Percentiles rank a stretch among this genome's conserved stretches.
Conservation (phyloP, 2,329 filamentous ascomycete species). For the Aspergillus sp. region DNA sequence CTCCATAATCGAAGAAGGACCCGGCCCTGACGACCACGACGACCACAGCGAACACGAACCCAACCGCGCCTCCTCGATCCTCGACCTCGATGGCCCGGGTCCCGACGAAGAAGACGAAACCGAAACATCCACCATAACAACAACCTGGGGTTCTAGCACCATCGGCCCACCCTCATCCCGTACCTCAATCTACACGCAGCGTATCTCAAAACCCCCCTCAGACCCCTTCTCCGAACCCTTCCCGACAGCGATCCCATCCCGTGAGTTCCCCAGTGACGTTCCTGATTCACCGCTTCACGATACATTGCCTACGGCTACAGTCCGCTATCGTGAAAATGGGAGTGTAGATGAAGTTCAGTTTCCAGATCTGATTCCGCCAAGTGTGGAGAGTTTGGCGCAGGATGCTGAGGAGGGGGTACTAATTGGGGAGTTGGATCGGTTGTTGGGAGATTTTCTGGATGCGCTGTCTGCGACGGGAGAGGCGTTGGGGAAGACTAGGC, state of each 20-base stretch:
- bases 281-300: slow-evolving; percentile 13
- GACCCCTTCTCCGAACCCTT: slow-evolving; percentile 15
- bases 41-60: slow-evolving; percentile 29
- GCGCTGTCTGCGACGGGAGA: slow-evolving; percentile 33
- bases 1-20: too few species aligned
- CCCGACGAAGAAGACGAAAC: slow-evolving; percentile 46
- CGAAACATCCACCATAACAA: not conserved
- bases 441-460: slow-evolving; percentile 35
- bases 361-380: slow-evolving; percentile 33
- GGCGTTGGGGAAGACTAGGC: slow-evolving; percentile 15
- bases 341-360: slow-evolving; percentile 24
- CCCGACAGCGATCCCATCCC: slow-evolving; percentile 19
- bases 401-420: slow-evolving; percentile 31
- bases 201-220: slow-evolving; percentile 25
- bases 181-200: not conserved
- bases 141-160: not conserved
- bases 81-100: slow-evolving; percentile 47
- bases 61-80: slow-evolving; percentile 36
- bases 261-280: slow-evolving; percentile 2
- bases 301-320: slow-evolving; percentile 16
- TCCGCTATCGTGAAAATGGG: slow-evolving; percentile 4
- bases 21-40: slow-evolving; percentile 18
- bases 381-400: slow-evolving; percentile 31
- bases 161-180: not conserved
- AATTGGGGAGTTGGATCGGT: slow-evolving; percentile 33